Evolutionary conservation across 192 early-diverging fungal genomes (phyloP), one percentile per base, ranked within the genome.

Genomic region (Funneliformis geosporum): DNA sequence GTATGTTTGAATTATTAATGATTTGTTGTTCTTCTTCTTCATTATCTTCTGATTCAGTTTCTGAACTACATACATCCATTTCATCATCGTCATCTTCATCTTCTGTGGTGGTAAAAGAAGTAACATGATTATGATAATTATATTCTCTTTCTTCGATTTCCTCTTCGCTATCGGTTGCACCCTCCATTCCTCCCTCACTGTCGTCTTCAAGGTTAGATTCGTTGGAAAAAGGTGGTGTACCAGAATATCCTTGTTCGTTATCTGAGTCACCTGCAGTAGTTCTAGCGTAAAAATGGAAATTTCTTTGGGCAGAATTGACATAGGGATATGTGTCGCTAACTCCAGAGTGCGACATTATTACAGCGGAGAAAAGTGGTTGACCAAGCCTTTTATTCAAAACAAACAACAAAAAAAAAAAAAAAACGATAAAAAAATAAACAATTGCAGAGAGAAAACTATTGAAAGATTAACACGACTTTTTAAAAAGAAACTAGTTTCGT

Each of bases 21-120:
- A 39, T 40, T 70, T 27, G 14, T n/a, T 60, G 12, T 40, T 75
- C 55, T 33, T 75, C 55, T 33, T 75, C 73, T 75, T 75, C 55
- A 8, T 25, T 60, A 10, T 46, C 47, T 21, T 55, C 73, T 10
- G 73, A 75, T 38, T 75, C 73, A n/a, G 73, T 38, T 0, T 75
- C 44, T 9, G 73, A 75, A 55, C 21, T 55, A 39, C 73, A 75
- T 25, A 55, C 73, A 21, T 75, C 73, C 73, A 75, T 75, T 55
- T 40, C 66, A 21, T 68, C 66, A 38, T 75, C 73, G 39, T 75
- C 73, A 12, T 75, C 73, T 21, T 75, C 73, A 7, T 75, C 73
- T 21, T 75, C 73, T 16, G 38, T 44, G 60, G 18, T 28, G 11
- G 23, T 44, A 33, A 43, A 18, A n/a, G 46, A 50, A 73, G 43